Base-by-base conservation (phyloP, 2,329 filamentous ascomycete genomes). In the Colletotrichum lini region DNA sequence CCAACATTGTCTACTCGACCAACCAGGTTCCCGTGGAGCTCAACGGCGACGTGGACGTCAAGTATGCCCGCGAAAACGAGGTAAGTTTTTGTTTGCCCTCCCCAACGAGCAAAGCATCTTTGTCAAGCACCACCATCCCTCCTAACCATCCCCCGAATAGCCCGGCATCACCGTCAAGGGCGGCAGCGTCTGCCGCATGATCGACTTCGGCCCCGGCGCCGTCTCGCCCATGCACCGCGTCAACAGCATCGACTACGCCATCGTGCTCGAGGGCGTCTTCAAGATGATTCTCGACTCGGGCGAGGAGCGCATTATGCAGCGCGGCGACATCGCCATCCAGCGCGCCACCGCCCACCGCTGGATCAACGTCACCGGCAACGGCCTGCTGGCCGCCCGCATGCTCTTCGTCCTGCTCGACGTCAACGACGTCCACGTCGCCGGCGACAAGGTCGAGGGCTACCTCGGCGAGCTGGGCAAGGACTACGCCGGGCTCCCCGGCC, bases 241-340 rank as follows among this genome's bases (percentile, higher is more conserved):
- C 0, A 82, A 85, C 73, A 86, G 82, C 45, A 78, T 90, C 3
- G 88, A 89, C 74, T 89, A 86, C 73, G 88, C 86, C 2, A 81
- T 89, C 65, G 82, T 89, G 2, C 74, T 90, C 7, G 87, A 89
- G 73, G 88, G 26, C 26, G 26, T 26, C 26, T 26, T 26, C 26
- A 26, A 26, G 26, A 26, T 26, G 26, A 26, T 26, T 4, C 26
- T 26, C 26, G 26, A 26, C 26, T 26, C 26, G 26, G 26, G 26
- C 26, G 26, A 26, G 26, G 26, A 26, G 26, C 26, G 26, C 26
- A 26, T 26, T 4, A 26, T 26, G 26, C 26, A 26, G 26, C 26
- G 88, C 1, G 88, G 88, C 4, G 87, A 90, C 74, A 78, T 89
- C 21, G 84, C 84, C 10, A 84, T 90, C n/a, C 87, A 90, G 78